Evolutionary conservation across 1,284 basidiomycete genomes (phyloP).

Genomic region (Puccinia coronata): DNA sequence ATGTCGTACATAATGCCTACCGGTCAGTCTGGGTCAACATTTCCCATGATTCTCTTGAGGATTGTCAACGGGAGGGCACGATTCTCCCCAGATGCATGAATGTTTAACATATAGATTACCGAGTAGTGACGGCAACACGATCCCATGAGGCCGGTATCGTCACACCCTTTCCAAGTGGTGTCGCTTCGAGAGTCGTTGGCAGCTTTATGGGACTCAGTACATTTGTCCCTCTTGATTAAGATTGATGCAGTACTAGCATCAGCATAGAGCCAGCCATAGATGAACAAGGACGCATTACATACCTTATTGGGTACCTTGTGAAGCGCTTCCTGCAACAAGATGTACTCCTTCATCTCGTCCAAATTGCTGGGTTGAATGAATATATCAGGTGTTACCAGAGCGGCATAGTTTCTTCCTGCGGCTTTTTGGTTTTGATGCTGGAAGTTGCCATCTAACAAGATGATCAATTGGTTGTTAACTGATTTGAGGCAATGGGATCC

Average conservation of each 20-base stretch:
- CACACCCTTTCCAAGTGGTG: constrained; percentile 14
- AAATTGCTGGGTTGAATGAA: not conserved
- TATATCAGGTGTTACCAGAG: not conserved
- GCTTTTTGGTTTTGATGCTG: constrained; percentile 8
- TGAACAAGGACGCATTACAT: not conserved
- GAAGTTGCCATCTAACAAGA: constrained; percentile 11
- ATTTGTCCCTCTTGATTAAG: not conserved
- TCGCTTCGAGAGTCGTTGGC: not conserved
- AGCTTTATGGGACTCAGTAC: constrained; percentile 1
- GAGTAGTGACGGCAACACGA: not conserved
- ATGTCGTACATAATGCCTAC: constrained; percentile 19
- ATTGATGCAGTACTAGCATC: too few relatives aligned
- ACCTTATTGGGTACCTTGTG: constrained; percentile 6
- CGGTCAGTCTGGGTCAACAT: not conserved
- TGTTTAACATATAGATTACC: not conserved
- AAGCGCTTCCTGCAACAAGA: not conserved
- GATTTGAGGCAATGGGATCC: not conserved
- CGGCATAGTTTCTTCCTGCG: not conserved
- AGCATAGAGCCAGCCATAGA: not conserved
- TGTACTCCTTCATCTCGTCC: not conserved
- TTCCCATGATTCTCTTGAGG: not conserved
- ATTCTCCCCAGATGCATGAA: not conserved
- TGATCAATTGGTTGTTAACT: not conserved
- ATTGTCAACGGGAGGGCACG: not conserved
- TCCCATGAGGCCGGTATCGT: constrained; percentile 20